phyloP scores from a whole-genome alignment of 441 rosid genomes.

The Pelargonium fulgidum region DNA sequence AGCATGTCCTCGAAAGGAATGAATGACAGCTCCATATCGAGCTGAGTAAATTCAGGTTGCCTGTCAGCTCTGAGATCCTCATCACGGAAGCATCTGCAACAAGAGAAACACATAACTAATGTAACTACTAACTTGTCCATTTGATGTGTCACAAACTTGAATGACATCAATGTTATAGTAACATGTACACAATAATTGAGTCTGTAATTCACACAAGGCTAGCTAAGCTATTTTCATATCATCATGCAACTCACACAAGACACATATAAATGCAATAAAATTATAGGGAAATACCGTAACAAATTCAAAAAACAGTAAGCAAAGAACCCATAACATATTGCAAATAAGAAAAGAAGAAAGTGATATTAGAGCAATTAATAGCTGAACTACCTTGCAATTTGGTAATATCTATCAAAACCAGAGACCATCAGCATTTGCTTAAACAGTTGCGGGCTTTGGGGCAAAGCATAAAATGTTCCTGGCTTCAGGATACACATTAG shows the following conservation, averaged over 20 bases:
- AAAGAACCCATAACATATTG: not conserved
- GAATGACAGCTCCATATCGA: slow-evolving; percentile 93
- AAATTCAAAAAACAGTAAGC: not conserved
- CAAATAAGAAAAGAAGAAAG: not conserved
- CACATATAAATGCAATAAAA: too few relatives aligned
- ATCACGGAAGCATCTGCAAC: slow-evolving; percentile 85
- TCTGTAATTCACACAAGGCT: too few relatives aligned
- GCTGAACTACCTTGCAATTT: slow-evolving; percentile 80
- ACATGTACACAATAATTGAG: too few relatives aligned
- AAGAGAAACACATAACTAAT: not conserved
- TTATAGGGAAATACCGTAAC: not conserved
- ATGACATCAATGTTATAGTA: too few relatives aligned
- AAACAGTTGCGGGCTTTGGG: slow-evolving; percentile 93
- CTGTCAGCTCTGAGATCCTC: slow-evolving; percentile 98
- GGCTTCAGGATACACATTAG: slow-evolving; percentile 64
- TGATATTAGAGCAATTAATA: slow-evolving; percentile 6
- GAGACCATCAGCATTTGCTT: slow-evolving; percentile 99
- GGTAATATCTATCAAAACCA: slow-evolving; percentile 90
- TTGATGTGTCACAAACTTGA: not conserved
- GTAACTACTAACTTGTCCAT: not conserved
- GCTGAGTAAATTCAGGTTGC: slow-evolving; percentile 97
- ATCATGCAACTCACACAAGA: too few relatives aligned
- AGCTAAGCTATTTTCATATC: too few relatives aligned
- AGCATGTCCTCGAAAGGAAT: slow-evolving; percentile 85
- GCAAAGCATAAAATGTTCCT: slow-evolving; percentile 97